Evolutionary conservation across 129 eudicot genomes (phyloP).

Genomic region (Scalesia atractyloides): DNA sequence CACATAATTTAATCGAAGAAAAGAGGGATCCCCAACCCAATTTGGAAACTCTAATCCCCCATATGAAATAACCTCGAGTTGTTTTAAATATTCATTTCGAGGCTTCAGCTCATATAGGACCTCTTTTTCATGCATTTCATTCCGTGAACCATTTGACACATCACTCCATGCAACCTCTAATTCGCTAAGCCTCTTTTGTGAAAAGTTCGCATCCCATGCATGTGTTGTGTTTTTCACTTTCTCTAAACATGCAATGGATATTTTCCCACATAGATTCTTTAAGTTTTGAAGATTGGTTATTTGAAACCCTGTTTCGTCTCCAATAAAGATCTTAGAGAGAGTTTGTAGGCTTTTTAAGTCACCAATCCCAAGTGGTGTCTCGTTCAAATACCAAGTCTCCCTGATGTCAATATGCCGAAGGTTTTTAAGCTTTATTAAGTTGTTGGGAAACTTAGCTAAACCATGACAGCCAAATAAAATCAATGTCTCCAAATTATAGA

Average conservation of each 20-base stretch:
- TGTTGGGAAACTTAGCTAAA: conserved; percentile 32
- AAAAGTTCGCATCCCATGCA: neutral
- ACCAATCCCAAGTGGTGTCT: conserved; percentile 43
- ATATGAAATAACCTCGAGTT: neutral
- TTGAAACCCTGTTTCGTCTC: conserved; percentile 22
- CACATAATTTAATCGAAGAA: neutral
- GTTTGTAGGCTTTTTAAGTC: conserved; percentile 23
- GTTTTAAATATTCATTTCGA: neutral
- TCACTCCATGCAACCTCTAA: conserved; percentile 22
- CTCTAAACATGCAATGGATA: conserved; percentile 7
- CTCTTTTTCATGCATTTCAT: conserved; percentile 25
- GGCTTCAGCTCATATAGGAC: conserved; percentile 13
- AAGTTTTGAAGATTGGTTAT: conserved; percentile 23
- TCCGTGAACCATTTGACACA: neutral
- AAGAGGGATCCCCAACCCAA: conserved; percentile 13
- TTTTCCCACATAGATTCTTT: conserved; percentile 8
- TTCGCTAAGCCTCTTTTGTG: conserved; percentile 23
- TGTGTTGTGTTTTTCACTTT: neutral
- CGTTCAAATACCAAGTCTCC: conserved; percentile 33
- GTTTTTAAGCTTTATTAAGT: conserved; percentile 26
- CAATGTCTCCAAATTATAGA: conserved; percentile 46
- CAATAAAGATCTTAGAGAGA: conserved; percentile 37
- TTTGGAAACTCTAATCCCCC: conserved; percentile 22
- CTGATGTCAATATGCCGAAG: conserved; percentile 46
- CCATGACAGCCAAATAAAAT: conserved; percentile 24